Evolutionary conservation across 2,329 filamentous ascomycete genomes (phyloP), one percentile per base, ranked within the genome.

Genomic region (Trichoderma afroharzianum): DNA sequence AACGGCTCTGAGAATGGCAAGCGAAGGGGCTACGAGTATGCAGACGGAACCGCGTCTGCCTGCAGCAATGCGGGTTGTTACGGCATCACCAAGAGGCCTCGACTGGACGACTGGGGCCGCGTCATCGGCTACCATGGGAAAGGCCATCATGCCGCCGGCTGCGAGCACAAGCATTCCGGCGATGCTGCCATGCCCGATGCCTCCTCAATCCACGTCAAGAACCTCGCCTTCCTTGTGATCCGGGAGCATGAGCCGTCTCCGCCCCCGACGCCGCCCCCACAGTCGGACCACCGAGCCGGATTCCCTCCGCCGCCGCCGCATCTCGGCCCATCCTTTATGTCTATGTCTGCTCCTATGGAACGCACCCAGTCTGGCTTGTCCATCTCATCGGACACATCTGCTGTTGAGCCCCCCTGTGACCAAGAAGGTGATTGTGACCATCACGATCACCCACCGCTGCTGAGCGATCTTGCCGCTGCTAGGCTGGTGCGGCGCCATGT

Each of bases 361-460:
- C 81, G 84, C 32, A 87, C 85, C 32, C 82, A 82, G 50, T 86
- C 85, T 0, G 85, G 85, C 24, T 79, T 85, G 21, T 84, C 84
- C 63, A 85, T 87, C 70, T 82, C 82, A 12, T 81, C 83, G 11
- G 82, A 85, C 67, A 79, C 79, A 18, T 74, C 75, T 1, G 78
- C 79, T 5, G 79, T 80, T 30, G 76, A 79, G 55, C 77, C 78
- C 9, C 76, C 73, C 0, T 70, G 68, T 39, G 75, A 77, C 70
- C 79, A 81, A 36, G 80, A 80, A 55, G 76, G 78, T n/a, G 78
- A 79, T 57, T 68, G 67, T 18, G 47, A 39, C 21, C 58, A 28
- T 33, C 58, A 70, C 33, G 63, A 53, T 28, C 68, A 64, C 36
- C 64, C 53, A 24, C 78, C 66, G 8, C 47, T 85, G 15, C 75